Conservation (phyloP, 305 asterid species). For the Solanum aculeatissimum region DNA sequence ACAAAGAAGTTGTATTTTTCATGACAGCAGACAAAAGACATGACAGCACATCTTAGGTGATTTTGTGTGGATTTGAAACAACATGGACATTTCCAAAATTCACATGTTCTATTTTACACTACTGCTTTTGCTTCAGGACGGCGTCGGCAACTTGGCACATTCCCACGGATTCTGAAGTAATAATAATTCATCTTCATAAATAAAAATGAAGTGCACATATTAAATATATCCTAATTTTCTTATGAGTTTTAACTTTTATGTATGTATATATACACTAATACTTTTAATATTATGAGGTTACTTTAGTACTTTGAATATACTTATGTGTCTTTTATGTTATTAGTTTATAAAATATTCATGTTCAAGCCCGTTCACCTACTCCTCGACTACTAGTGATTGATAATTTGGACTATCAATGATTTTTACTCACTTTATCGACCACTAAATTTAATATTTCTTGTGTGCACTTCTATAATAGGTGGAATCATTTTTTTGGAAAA, state of each 20-base stretch:
- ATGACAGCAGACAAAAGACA: constrained; percentile 2
- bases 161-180: neutral
- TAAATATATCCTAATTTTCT: neutral
- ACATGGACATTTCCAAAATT: neutral
- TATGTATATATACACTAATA: neutral
- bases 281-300: neutral
- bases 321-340: neutral
- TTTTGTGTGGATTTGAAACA: constrained; percentile 10
- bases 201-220: too few relatives aligned
- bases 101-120: constrained; percentile 9
- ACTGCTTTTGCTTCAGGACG: neutral
- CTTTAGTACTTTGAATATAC: too few relatives aligned
- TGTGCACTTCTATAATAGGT: too few relatives aligned
- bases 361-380: too few relatives aligned
- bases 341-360: too few relatives aligned
- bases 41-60: constrained; percentile 18
- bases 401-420: too few relatives aligned
- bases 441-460: too few relatives aligned
- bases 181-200: too few relatives aligned
- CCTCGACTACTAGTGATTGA: too few relatives aligned
- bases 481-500: neutral
- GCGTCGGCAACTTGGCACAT: neutral
- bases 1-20: too few relatives aligned
- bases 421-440: too few relatives aligned
- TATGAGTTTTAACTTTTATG: neutral